phyloP scores from a whole-genome alignment of 2,329 filamentous ascomycete species.

The Onygena corvina region DNA sequence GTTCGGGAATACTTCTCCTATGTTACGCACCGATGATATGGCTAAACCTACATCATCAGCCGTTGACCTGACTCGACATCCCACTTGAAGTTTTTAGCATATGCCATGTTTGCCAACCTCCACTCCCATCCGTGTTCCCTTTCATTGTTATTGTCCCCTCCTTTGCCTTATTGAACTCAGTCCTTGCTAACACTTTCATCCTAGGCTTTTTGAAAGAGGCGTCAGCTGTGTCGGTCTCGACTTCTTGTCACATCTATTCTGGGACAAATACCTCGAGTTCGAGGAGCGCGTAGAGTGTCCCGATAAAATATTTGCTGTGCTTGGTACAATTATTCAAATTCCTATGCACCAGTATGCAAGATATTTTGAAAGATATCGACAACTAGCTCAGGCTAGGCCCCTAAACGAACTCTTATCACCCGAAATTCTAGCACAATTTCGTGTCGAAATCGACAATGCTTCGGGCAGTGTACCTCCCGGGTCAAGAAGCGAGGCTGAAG shows the following conservation, averaged over 20 bases:
- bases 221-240: constrained; percentile 76
- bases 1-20: constrained; percentile 24
- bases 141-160: constrained; percentile 15
- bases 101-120: constrained; percentile 38
- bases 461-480: constrained; percentile 32
- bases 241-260: constrained; percentile 89
- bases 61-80: constrained; percentile 31
- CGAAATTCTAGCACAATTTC: constrained; percentile 56
- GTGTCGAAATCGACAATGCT: constrained; percentile 54
- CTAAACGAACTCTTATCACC: constrained; percentile 58
- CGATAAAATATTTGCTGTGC: constrained; percentile 73
- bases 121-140: constrained; percentile 19
- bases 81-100: constrained; percentile 28
- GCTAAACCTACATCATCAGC: constrained; percentile 21
- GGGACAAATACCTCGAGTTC: constrained; percentile 98
- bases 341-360: constrained; percentile 92
- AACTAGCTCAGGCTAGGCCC: constrained; percentile 60
- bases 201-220: constrained; percentile 83
- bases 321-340: constrained; percentile 71
- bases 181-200: constrained; percentile 29
- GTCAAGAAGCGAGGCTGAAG: constrained; percentile 57
- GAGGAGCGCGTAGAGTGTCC: constrained; percentile 79
- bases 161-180: constrained; percentile 18
- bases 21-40: constrained; percentile 26
- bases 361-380: constrained; percentile 84